Conservation (phyloP, 2,329 filamentous ascomycete genomes). For the Didymella keratinophila region DNA sequence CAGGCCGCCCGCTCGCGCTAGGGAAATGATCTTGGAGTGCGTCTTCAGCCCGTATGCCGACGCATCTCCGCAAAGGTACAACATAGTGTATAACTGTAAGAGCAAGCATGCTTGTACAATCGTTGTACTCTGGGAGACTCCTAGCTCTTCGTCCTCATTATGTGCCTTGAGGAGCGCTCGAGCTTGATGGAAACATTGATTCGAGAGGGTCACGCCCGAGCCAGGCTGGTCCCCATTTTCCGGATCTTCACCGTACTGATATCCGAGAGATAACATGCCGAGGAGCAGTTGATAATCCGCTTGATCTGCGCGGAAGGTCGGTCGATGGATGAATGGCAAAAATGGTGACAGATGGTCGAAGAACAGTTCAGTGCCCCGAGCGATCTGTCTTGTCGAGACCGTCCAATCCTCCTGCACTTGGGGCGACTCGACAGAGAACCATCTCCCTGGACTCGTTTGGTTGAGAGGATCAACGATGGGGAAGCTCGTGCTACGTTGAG, state of each 20-base stretch:
- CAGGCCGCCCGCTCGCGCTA: conserved; percentile 29
- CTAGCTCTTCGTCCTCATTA: conserved; percentile 14
- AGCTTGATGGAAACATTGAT: conserved; percentile 25
- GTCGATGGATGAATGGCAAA: conserved; percentile 25
- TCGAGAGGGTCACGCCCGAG: conserved; percentile 22
- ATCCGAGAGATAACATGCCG: conserved; percentile 28
- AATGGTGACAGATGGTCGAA: conserved; percentile 23
- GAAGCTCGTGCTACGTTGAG: conserved; percentile 3
- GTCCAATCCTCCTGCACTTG: conserved; percentile 22
- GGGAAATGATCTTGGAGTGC: conserved; percentile 31
- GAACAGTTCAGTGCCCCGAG: conserved; percentile 23
- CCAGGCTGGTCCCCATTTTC: conserved; percentile 16
- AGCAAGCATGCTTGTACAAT: conserved; percentile 31
- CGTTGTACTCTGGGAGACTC: conserved; percentile 3
- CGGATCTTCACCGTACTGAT: conserved; percentile 32
- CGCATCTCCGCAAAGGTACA: conserved; percentile 28
- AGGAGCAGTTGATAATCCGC: conserved; percentile 20
- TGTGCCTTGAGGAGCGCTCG: conserved; percentile 23
- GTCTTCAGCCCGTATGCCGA: conserved; percentile 32
- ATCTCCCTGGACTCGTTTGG: conserved; percentile 21
- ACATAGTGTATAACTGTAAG: conserved; percentile 29
- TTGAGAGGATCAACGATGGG: conserved; percentile 1
- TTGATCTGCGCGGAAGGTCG: conserved; percentile 24
- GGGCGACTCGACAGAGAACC: conserved; percentile 14
- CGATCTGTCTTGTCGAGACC: conserved; percentile 17